Percentiles rank a stretch among this genome's conserved stretches.
These are phyloP conservation scores for Rhizopogon rudus DNA, from an alignment of 768 basidiomycete species.

Conservation along the genomic window DNA sequence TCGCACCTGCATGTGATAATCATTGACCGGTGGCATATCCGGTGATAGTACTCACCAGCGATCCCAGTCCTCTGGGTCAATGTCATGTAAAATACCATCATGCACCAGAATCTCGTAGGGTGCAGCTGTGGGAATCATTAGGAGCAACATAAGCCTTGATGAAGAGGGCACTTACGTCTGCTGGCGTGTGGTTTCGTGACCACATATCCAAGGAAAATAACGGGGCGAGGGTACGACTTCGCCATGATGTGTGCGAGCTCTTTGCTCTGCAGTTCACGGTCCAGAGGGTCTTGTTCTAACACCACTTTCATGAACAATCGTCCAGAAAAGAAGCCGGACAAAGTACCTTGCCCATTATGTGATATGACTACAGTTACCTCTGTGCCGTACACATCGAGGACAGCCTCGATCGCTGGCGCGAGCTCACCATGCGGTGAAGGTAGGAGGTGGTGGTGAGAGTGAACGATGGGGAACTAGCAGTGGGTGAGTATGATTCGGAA, in stretches of 20 bases:
- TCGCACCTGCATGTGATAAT: slow-evolving; percentile 58
- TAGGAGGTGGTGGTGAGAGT: slow-evolving; percentile 79
- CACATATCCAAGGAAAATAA: slow-evolving; percentile 79
- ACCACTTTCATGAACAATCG: not conserved
- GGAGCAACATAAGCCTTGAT: slow-evolving; percentile 7
- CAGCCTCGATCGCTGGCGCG: slow-evolving; percentile 85
- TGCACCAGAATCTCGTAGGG: slow-evolving; percentile 72
- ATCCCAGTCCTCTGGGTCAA: slow-evolving; percentile 67
- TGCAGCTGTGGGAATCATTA: slow-evolving; percentile 39
- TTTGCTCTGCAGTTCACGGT: slow-evolving; percentile 79
- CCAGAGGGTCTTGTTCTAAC: slow-evolving; percentile 83
- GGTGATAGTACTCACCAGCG: slow-evolving; percentile 47
- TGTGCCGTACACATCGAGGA: slow-evolving; percentile 74
- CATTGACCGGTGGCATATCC: not conserved
- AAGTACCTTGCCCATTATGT: slow-evolving; percentile 86
- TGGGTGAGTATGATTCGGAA: not conserved
- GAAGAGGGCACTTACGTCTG: slow-evolving; percentile 44
- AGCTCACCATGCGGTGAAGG: slow-evolving; percentile 86
- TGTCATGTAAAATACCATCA: slow-evolving; percentile 79
- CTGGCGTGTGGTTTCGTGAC: slow-evolving; percentile 62
- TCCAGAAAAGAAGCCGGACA: not conserved
- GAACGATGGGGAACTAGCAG: slow-evolving; percentile 78
- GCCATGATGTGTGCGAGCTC: slow-evolving; percentile 81
- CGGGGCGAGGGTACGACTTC: slow-evolving; percentile 60
- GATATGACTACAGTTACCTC: slow-evolving; percentile 80